These are phyloP conservation scores for Hemileccinum impolitum DNA, from an alignment of 768 basidiomycete species.

Conservation along the genomic window DNA sequence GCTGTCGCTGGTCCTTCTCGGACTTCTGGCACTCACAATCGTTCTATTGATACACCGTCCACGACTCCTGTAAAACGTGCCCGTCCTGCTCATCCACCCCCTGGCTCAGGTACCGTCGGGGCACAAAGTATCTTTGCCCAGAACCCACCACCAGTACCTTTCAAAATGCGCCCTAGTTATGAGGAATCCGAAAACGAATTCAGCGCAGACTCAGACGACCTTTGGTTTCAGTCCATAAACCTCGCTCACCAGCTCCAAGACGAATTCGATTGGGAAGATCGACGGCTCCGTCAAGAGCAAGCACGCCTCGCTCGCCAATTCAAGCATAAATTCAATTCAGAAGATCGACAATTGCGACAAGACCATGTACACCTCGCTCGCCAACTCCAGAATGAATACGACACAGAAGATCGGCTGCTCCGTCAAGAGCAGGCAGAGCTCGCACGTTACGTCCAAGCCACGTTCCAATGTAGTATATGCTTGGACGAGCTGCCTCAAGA, in stretches of 20 bases:
- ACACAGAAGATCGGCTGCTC: slow-evolving; percentile 35
- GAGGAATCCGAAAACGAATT: slow-evolving; percentile 8
- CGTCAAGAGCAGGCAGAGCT: slow-evolving; percentile 32
- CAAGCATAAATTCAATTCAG: not conserved
- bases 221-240: not conserved
- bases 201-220: not conserved
- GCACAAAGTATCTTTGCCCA: slow-evolving; percentile 26
- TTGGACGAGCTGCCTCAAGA: slow-evolving; percentile 46
- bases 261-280: slow-evolving; percentile 28
- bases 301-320: slow-evolving; percentile 14
- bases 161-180: slow-evolving; percentile 3
- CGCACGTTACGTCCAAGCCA: slow-evolving; percentile 23
- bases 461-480: slow-evolving; percentile 58
- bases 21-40: not conserved
- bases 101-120: not conserved
- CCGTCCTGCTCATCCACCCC: not conserved
- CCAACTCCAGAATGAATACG: slow-evolving; percentile 31
- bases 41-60: not conserved
- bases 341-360: not conserved
- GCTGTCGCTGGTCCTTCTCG: slow-evolving; percentile 26
- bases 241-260: slow-evolving; percentile 9
- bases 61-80: not conserved
- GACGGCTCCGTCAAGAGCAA: slow-evolving; percentile 29
- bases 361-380: slow-evolving; percentile 19
- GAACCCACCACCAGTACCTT: slow-evolving; percentile 25